phyloP scores from a whole-genome alignment of 148 eudicot species.

The Vaccinium darrowii region DNA sequence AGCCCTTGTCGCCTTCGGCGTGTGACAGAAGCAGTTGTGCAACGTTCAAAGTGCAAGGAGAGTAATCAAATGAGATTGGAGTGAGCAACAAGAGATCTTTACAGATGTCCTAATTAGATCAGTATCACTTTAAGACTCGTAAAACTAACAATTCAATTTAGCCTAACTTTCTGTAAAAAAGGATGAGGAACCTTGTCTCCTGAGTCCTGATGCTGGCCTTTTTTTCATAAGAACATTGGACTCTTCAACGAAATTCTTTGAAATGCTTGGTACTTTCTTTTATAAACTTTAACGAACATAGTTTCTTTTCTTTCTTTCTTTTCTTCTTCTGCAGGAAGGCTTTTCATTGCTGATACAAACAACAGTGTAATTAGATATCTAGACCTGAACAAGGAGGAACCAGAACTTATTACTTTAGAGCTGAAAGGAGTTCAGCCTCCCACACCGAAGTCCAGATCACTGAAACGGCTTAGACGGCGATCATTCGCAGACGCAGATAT shows the following conservation, averaged over 20 bases:
- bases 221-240: background rate
- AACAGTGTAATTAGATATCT: conserved; percentile 76
- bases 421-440: conserved; percentile 89
- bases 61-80: too few species aligned
- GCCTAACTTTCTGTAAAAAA: background rate
- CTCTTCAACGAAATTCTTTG: background rate
- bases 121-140: background rate
- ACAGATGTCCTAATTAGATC: background rate
- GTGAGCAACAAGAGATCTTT: background rate
- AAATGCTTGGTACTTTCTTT: background rate
- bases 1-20: too few species aligned
- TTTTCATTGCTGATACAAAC: conserved; percentile 87
- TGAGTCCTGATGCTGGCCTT: background rate
- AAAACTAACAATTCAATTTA: background rate
- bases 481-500: conserved; percentile 57
- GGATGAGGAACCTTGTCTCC: background rate
- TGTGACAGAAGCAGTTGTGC: too few species aligned
- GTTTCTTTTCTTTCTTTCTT: background rate
- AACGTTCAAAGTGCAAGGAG: too few species aligned
- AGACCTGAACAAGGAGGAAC: conserved; percentile 56
- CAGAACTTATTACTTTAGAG: conserved; percentile 65
- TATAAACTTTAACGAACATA: background rate
- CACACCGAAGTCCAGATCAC: conserved; percentile 52
- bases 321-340: conserved; percentile 50
- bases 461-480: conserved; percentile 81